Evolutionary conservation across 768 basidiomycete species (phyloP).

Genomic region (Suillus occidentalis): DNA sequence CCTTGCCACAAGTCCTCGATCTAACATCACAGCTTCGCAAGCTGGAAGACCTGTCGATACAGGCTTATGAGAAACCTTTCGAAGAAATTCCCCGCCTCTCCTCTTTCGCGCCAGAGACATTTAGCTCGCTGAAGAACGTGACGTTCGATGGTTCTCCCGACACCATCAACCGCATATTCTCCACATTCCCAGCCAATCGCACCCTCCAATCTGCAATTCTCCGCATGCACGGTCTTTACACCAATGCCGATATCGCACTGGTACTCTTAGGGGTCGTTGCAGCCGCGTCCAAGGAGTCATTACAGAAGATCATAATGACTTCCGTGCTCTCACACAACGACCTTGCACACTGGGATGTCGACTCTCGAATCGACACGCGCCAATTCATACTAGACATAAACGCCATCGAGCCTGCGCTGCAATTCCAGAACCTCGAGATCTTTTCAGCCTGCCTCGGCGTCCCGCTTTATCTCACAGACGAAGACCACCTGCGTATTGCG

Average conservation of each 20-base stretch:
- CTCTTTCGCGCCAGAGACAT: not conserved
- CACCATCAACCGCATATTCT: not conserved
- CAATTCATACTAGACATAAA: conserved; percentile 3
- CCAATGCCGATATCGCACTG: not conserved
- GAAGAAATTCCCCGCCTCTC: not conserved
- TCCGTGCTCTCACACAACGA: not conserved
- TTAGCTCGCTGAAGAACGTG: not conserved
- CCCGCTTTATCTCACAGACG: conserved; percentile 2
- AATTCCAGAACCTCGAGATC: not conserved
- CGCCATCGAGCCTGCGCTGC: conserved; percentile 1
- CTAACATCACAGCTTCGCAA: not conserved
- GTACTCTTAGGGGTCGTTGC: not conserved
- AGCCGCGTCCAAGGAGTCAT: not conserved
- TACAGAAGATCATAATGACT: not conserved
- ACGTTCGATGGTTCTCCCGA: not conserved
- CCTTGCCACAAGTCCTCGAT: conserved; percentile 1
- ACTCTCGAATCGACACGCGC: not conserved
- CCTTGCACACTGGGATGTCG: not conserved
- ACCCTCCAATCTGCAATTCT: not conserved
- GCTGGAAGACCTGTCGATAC: not conserved
- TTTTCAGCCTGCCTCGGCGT: conserved; percentile 3
- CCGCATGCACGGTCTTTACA: not conserved
- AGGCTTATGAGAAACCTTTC: not conserved
- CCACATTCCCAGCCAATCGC: not conserved
- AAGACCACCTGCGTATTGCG: not conserved